These are phyloP conservation scores for Xylaria bambusicola DNA, from an alignment of 495 filamentous ascomycete genomes.

Conservation along the genomic window DNA sequence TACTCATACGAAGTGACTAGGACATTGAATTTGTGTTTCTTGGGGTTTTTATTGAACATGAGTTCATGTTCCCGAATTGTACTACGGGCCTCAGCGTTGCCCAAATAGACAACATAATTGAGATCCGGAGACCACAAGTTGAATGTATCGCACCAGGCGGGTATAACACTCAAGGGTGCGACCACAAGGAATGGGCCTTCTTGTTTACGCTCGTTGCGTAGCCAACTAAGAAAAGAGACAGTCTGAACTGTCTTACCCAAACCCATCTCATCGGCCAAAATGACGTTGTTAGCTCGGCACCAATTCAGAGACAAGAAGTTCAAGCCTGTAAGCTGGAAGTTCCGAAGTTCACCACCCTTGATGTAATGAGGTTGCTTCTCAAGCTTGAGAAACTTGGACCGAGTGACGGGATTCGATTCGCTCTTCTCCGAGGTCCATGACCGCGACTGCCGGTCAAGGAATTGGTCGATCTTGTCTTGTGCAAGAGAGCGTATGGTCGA, in stretches of 20 bases:
- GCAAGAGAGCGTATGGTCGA: constrained; percentile 72
- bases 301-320: constrained; percentile 96
- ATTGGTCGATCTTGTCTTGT: constrained; percentile 87
- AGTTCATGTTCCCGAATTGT: constrained; percentile 88
- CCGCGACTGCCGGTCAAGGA: constrained; percentile 74
- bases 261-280: constrained; percentile 98
- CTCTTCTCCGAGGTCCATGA: constrained; percentile 72
- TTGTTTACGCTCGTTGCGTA: constrained; percentile 86
- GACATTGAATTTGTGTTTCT: constrained; percentile 90
- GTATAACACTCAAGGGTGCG: constrained; percentile 92
- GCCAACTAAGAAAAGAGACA: constrained; percentile 95
- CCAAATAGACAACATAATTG: constrained; percentile 96
- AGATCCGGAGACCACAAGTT: constrained; percentile 94
- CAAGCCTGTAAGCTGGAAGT: constrained; percentile 91
- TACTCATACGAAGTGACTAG: constrained; percentile 96
- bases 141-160: constrained; percentile 97
- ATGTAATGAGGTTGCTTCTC: constrained; percentile 82
- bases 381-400: constrained; percentile 69
- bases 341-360: constrained; percentile 79
- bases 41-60: constrained; percentile 76
- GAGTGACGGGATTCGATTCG: constrained; percentile 73
- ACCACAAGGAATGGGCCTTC: constrained; percentile 95
- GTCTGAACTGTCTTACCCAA: constrained; percentile 98
- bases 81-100: constrained; percentile 75
- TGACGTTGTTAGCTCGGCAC: constrained; percentile 88